Percentiles rank a stretch among this genome's conserved stretches.
Evolutionary conservation across 225 moss, liverwort and hornwort species (phyloP).

Genomic region (Straminergon stramineum): DNA sequence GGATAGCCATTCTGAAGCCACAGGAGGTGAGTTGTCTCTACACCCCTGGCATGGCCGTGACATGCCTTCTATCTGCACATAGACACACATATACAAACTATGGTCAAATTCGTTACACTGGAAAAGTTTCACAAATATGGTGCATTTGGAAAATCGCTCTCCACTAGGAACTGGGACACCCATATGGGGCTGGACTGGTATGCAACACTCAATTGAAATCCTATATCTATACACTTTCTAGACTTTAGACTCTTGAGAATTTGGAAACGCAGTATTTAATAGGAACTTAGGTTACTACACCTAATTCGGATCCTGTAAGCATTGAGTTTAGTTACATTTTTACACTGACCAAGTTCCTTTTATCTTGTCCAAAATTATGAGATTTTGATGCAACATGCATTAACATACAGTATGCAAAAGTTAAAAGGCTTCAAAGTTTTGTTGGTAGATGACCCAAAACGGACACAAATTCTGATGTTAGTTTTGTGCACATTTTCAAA

Average conservation of each 20-base stretch:
- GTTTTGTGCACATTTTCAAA: neutral
- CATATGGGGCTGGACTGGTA: neutral
- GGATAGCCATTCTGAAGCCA: slow-evolving; percentile 48
- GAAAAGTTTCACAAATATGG: neutral
- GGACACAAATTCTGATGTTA: neutral
- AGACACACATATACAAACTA: neutral
- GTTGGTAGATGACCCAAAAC: neutral
- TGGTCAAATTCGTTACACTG: neutral
- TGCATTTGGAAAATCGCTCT: neutral
- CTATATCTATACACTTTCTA: neutral
- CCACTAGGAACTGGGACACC: neutral
- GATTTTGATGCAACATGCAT: too few species aligned
- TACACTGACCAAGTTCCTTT: neutral
- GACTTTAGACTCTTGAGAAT: neutral
- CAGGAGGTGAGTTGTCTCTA: slow-evolving; percentile 50
- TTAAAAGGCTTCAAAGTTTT: neutral
- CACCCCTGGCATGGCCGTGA: slow-evolving; percentile 39
- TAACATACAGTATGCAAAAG: neutral
- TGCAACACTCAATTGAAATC: neutral
- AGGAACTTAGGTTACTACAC: neutral
- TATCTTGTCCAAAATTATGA: neutral
- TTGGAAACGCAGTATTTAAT: neutral
- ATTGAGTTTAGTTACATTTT: neutral
- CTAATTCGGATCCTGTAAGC: neutral
- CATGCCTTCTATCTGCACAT: slow-evolving; percentile 62